Evolutionary conservation across 2,329 filamentous ascomycete genomes (phyloP).

Genomic region (Pseudophaeomoniella oleicola): DNA sequence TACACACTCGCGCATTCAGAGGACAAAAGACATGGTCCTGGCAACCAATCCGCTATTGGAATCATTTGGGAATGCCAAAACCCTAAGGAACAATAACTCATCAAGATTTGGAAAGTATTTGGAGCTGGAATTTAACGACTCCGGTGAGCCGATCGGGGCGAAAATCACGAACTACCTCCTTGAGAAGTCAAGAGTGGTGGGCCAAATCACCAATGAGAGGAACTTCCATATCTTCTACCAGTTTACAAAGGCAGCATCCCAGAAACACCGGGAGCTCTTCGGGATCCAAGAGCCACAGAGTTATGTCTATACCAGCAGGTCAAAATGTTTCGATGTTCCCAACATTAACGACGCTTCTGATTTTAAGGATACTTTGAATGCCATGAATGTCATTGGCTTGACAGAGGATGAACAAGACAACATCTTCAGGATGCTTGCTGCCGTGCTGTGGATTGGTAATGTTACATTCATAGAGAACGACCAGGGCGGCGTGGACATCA

Average conservation of each 20-base stretch:
- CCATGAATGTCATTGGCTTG: constrained; percentile 89
- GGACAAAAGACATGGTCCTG: constrained; percentile 98
- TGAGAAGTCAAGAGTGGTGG: constrained; percentile 88
- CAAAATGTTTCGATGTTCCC: constrained; percentile 86
- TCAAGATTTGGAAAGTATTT: constrained; percentile 97
- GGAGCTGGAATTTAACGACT: constrained; percentile 85
- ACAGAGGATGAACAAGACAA: constrained; percentile 80
- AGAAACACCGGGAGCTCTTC: constrained; percentile 71
- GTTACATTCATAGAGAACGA: constrained; percentile 84
- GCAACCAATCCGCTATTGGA: constrained; percentile 94
- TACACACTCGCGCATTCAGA: constrained; percentile 69
- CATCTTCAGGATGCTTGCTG: constrained; percentile 88
- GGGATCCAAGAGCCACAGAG: constrained; percentile 84
- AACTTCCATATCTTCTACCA: constrained; percentile 99
- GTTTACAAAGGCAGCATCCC: constrained; percentile 88
- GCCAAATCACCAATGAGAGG: constrained; percentile 86
- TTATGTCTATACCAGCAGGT: constrained; percentile 85
- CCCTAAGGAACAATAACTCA: constrained; percentile 94
- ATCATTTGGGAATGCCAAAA: constrained; percentile 97
- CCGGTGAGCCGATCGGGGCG: constrained; percentile 85
- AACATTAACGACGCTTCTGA: constrained; percentile 88
- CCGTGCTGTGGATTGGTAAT: constrained; percentile 89
- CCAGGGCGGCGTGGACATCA: constrained; percentile 70
- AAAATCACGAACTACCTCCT: constrained; percentile 97
- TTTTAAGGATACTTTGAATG: constrained; percentile 77